Base-by-base conservation (phyloP, 2,329 filamentous ascomycete species). In the Aureobasidium sp. region DNA sequence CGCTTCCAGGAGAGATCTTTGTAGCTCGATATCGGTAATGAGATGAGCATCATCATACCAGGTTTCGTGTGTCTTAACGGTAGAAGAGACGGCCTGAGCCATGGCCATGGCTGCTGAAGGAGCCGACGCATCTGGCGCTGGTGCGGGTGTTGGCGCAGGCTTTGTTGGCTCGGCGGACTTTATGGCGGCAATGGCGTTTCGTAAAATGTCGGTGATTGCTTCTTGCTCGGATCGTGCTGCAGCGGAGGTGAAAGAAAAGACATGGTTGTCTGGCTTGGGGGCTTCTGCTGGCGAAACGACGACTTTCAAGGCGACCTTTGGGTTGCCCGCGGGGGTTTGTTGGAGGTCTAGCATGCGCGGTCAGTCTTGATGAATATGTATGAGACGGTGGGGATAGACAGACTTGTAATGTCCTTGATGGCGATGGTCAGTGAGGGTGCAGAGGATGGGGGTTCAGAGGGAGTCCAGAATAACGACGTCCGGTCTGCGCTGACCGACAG, bases 281-380 rank as follows among this genome's bases (percentile, higher is more conserved):
- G 79, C 79, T 51, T 79, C 78, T 36, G 84, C 76, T 45, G 84
- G 76, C 72, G 91, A 88, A 65, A 88, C 88, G 68, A 97, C 90
- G 61, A 99, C 87, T 74, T 94, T 96, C 64, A 97, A 83, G 82
- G 96, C 96, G 59, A 96, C 91, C 80, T 96, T 97, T 20, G 91
- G 80, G 39, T 85, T 87, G n/a, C 82, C 87, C 64, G 91, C 90
- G 14, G 94, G 92, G 0, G 94, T 97, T 74, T 97, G 93, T 75
- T 99, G 93, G 53, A 99, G 84, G 77, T 97, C 90, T 94, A 68
- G 36, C 9, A 29, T n/a, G 1, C 20, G 29, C 31, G 8, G 56
- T 51, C 22, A 41, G 61, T 20, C 20, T n/a, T 45, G 15, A 14
- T 14, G 31, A 7, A 42, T 8, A 29, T 14, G 9, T 8, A 1